Base-by-base conservation (phyloP, 768 basidiomycete species). In the Hortiboletus campestris region DNA sequence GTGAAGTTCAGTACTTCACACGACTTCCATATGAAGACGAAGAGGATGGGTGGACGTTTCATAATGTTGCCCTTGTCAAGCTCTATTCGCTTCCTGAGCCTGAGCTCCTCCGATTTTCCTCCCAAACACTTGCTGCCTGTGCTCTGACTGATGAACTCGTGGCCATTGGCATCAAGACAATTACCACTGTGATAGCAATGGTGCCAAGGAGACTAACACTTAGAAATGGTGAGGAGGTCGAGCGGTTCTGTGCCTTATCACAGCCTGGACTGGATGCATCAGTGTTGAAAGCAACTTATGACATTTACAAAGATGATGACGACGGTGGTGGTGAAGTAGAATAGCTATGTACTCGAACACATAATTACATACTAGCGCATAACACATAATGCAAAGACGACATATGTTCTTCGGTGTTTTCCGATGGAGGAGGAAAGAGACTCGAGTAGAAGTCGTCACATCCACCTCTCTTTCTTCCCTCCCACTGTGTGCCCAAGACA, bases 131-230 rank as follows among this genome's bases (percentile, higher is more conserved):
- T 16, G 60, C 51, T 31, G 29, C 63, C 5, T 65, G 59, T 49
- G 29, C 40, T 13, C 62, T 58, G 40, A 58, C 53, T 10, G 63
- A 66, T 29, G 54, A 67, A n/a, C 39, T 63, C 2, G 14, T 44
- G 7, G 58, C 66, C 25, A 42, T 68, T 29, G 40, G 53, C 19
- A 29, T 61, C 11, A 59, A 50, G 4, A 13, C 16, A 5, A 69
- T 72, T 32, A 10, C 35, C 1, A 52, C 60, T 3, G 57, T 63
- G 11, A 54, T 72, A 10, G 62, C 63, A 39, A 62, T 72, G 66
- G 44, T 65, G 2, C 66, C 65, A 0, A 58, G 64, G 13, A 65
- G 56, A 11, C 34, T 56, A 12, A 53, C 19, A 13, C 20, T 56
- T 3, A 14, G 2, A 11, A 9, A 12, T 6, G 22, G 55, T 17